Conservation (phyloP, 192 early-diverging fungal genomes). For the Podila horticola region DNA sequence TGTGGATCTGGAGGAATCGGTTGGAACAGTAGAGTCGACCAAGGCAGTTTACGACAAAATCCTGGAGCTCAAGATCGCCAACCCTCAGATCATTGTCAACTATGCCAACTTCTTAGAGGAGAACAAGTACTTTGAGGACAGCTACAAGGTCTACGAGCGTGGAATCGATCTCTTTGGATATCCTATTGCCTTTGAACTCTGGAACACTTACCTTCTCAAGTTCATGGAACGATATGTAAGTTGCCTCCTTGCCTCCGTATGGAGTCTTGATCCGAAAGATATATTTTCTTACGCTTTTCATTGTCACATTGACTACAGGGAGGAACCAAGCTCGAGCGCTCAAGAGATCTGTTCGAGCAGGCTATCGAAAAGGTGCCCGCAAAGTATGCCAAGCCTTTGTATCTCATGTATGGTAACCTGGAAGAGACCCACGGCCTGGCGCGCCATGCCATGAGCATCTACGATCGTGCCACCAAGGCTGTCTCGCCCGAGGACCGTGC, state of each 20-base stretch:
- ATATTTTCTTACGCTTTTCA: background rate
- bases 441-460: conserved; percentile 92
- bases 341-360: conserved; percentile 96
- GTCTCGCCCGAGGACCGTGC: conserved; percentile 79
- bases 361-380: conserved; percentile 87
- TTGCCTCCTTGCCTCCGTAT: background rate
- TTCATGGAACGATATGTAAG: conserved; percentile 86
- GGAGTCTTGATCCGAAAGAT: background rate
- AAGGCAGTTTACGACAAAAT: conserved; percentile 91
- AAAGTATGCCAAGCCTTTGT: conserved; percentile 87
- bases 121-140: conserved; percentile 92
- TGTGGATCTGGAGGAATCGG: conserved; percentile 94
- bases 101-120: conserved; percentile 93
- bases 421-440: conserved; percentile 95
- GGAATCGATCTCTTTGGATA: conserved; percentile 97
- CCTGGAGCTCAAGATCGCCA: conserved; percentile 93
- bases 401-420: conserved; percentile 88
- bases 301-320: conserved; percentile 49
- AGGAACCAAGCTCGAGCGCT: conserved; percentile 88
- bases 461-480: conserved; percentile 90
- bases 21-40: conserved; percentile 83
- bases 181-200: conserved; percentile 96
- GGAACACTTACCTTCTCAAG: conserved; percentile 93
- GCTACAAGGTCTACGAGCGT: conserved; percentile 94
- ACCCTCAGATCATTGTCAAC: conserved; percentile 96